Evolutionary conservation across 202 grass and related monocot genomes (phyloP).

Genomic region (Alloteropsis angusta): DNA sequence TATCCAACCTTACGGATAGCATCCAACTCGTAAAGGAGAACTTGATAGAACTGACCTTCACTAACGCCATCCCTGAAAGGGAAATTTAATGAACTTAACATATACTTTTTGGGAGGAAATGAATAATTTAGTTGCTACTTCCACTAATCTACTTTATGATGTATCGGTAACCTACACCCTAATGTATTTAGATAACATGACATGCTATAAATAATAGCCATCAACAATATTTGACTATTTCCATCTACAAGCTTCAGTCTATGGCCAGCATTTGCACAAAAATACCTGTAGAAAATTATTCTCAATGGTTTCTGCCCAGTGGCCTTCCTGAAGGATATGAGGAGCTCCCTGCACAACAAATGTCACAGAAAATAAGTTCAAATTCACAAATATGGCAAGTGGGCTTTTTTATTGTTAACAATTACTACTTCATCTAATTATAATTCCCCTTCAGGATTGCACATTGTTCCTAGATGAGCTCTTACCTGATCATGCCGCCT

Average conservation of each 20-base stretch:
- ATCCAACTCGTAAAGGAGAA: conserved; percentile 85
- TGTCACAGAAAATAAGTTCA: not conserved
- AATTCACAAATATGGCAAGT: not conserved
- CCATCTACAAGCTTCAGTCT: not conserved
- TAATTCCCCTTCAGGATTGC: not conserved
- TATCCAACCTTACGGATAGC: conserved; percentile 88
- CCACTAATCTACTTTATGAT: not conserved
- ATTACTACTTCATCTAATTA: not conserved
- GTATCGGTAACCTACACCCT: not conserved
- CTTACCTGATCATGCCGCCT: conserved; percentile 93
- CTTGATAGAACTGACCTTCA: conserved; percentile 95
- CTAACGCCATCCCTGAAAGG: conserved; percentile 89
- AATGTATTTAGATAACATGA: not conserved
- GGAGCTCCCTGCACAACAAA: conserved; percentile 57
- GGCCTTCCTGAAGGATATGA: conserved; percentile 89
- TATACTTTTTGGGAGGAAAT: not conserved
- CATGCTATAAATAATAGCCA: not conserved
- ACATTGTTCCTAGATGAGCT: not conserved
- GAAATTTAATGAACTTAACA: not conserved
- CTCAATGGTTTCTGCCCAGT: conserved; percentile 82
- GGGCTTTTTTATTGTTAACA: not conserved
- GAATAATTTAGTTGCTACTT: not conserved
- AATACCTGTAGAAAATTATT: conserved; percentile 93
- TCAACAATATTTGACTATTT: not conserved
- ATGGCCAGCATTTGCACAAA: not conserved